phyloP scores from a whole-genome alignment of 1,139 yeast genomes.

The Groenewaldozyma auringiensis region DNA sequence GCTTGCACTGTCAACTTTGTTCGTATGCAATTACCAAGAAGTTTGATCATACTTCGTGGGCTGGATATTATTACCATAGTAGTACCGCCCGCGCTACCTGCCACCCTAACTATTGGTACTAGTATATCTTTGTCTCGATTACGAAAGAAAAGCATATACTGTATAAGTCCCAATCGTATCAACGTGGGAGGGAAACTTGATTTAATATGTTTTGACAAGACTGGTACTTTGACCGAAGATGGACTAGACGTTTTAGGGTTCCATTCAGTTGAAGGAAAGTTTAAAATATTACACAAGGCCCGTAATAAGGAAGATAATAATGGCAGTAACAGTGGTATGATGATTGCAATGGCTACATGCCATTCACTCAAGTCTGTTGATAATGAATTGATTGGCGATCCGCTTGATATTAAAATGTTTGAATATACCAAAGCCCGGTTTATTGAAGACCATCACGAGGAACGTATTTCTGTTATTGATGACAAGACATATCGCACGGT shows the following conservation, averaged over 20 bases:
- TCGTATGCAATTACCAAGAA: conserved; percentile 59
- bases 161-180: conserved; percentile 89
- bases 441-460: conserved; percentile 40
- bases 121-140: conserved; percentile 80
- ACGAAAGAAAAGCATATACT: conserved; percentile 60
- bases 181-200: conserved; percentile 93
- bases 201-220: conserved; percentile 86
- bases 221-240: conserved; percentile 96
- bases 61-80: conserved; percentile 91
- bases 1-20: conserved; percentile 80
- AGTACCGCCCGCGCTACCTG: conserved; percentile 98
- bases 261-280: conserved; percentile 41
- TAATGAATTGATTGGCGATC: conserved; percentile 81
- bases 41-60: conserved; percentile 74
- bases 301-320: background rate
- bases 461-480: conserved; percentile 29
- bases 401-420: conserved; percentile 88
- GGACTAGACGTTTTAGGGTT: conserved; percentile 90
- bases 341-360: conserved; percentile 64
- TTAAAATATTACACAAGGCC: conserved; percentile 1
- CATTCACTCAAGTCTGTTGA: conserved; percentile 81
- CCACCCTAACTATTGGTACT: conserved; percentile 92
- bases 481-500: conserved; percentile 45
- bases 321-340: conserved; percentile 6
- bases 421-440: conserved; percentile 74